phyloP scores from a whole-genome alignment of 2,329 filamentous ascomycete species.

The Escovopsis sp. region DNA sequence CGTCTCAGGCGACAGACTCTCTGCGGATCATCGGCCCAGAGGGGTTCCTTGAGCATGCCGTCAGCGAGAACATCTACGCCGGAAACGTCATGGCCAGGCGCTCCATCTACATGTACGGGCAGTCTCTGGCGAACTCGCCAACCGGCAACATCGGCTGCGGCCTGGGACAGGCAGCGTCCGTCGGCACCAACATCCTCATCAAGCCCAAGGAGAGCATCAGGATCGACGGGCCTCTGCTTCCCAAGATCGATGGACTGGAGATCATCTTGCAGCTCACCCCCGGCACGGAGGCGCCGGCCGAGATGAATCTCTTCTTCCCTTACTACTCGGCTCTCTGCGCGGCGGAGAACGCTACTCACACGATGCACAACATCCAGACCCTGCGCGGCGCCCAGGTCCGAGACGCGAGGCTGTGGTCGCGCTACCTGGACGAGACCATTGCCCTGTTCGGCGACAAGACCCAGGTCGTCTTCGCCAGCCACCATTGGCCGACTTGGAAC shows the following conservation, averaged over 20 bases:
- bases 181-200: constrained; percentile 17
- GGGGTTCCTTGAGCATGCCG: constrained; percentile 22
- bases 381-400: constrained; percentile 25
- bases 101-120: constrained; percentile 25
- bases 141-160: constrained; percentile 22
- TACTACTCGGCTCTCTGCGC: constrained; percentile 20
- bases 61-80: constrained; percentile 23
- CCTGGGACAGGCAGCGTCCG: constrained; percentile 18
- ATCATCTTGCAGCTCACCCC: constrained; percentile 26
- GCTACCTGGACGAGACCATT: constrained; percentile 21
- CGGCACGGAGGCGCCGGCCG: constrained; percentile 25
- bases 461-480: constrained; percentile 21
- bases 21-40: constrained; percentile 18
- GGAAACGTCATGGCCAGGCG: constrained; percentile 24
- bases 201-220: constrained; percentile 18
- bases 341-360: constrained; percentile 23
- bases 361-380: constrained; percentile 26
- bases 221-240: constrained; percentile 14
- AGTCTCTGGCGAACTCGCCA: constrained; percentile 12
- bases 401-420: constrained; percentile 24
- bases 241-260: constrained; percentile 18
- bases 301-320: constrained; percentile 27
- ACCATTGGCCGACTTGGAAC: constrained; percentile 29
- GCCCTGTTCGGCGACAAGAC: constrained; percentile 16
- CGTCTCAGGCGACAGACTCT: constrained; percentile 5